A percentile compares a stretch with the other conserved stretches of the same genome.
Conservation (phyloP, 441 rosid species). For the Viola pubescens region DNA sequence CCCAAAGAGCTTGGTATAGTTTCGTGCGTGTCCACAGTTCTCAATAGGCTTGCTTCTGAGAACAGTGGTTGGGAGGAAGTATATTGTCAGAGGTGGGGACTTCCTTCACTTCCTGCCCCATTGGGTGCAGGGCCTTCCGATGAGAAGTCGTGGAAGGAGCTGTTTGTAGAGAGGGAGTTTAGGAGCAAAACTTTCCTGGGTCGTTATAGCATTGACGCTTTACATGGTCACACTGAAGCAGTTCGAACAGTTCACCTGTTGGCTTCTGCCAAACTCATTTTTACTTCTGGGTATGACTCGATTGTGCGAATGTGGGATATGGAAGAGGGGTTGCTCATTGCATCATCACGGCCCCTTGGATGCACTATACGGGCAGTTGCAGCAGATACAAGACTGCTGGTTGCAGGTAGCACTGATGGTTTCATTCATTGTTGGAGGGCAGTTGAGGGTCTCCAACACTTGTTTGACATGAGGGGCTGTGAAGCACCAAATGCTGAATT, state of each 20-base stretch:
- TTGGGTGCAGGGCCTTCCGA: conserved; percentile 27
- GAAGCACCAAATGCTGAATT: conserved; percentile 41
- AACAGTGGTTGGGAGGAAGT: conserved; percentile 84
- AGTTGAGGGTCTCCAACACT: conserved; percentile 43
- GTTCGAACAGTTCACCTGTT: conserved; percentile 58
- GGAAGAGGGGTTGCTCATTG: conserved; percentile 70
- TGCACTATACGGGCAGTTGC: conserved; percentile 82
- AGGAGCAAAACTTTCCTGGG: conserved; percentile 72
- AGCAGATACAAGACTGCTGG: conserved; percentile 67
- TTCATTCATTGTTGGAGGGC: conserved; percentile 84
- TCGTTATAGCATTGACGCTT: conserved; percentile 51
- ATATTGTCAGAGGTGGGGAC: conserved; percentile 85
- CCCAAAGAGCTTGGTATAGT: conserved; percentile 82
- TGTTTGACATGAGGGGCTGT: conserved; percentile 61
- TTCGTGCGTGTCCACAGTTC: conserved; percentile 64
- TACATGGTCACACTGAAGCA: conserved; percentile 85
- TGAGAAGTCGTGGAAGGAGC: conserved; percentile 72
- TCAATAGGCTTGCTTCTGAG: conserved; percentile 64
- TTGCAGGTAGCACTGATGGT: conserved; percentile 88
- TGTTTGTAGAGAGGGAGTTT: conserved; percentile 85
- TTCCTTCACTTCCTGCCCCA: conserved; percentile 28
- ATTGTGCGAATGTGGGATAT: conserved; percentile 80
- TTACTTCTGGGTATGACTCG: conserved; percentile 78
- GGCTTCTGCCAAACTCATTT: conserved; percentile 79
- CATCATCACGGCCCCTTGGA: conserved; percentile 69